Evolutionary conservation across 768 basidiomycete genomes (phyloP).

Genomic region (Pisolithus tinctorius): DNA sequence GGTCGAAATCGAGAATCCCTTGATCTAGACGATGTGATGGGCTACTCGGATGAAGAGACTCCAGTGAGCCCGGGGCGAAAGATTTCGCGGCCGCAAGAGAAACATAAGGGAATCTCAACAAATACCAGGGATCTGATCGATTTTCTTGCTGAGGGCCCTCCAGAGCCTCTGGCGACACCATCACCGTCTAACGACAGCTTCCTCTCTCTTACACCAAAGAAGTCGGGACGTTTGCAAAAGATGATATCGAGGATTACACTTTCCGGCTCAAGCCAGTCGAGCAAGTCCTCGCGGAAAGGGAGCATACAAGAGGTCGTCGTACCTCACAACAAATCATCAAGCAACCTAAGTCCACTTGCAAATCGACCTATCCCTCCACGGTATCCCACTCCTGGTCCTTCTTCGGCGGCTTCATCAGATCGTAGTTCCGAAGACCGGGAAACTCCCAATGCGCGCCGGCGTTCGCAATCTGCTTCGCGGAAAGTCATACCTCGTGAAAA

Average conservation of each 20-base stretch:
- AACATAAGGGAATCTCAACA: conserved; percentile 34
- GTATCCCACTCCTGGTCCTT: conserved; percentile 38
- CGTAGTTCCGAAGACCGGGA: conserved; percentile 14
- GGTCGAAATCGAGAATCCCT: conserved; percentile 59
- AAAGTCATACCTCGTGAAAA: conserved; percentile 15
- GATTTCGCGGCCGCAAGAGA: conserved; percentile 37
- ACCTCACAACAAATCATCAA: conserved; percentile 27
- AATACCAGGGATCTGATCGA: conserved; percentile 46
- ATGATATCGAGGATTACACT: conserved; percentile 78
- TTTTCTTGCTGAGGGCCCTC: conserved; percentile 53
- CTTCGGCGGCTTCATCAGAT: conserved; percentile 39
- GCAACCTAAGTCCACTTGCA: conserved; percentile 43
- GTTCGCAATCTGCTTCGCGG: conserved; percentile 22
- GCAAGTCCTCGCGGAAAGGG: conserved; percentile 28
- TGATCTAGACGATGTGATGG: conserved; percentile 72
- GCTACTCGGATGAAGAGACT: conserved; percentile 58
- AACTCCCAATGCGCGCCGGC: conserved; percentile 15
- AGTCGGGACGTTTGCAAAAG: conserved; percentile 62
- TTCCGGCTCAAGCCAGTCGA: conserved; percentile 25
- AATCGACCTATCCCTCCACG: conserved; percentile 60
- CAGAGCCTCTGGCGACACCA: conserved; percentile 26
- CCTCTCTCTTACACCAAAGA: conserved; percentile 37
- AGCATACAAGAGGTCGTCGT: conserved; percentile 13
- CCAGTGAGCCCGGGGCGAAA: conserved; percentile 15
- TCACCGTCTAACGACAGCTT: conserved; percentile 31